Conservation (phyloP, 441 rosid genomes). For the Rhodomyrtus psidioides region DNA sequence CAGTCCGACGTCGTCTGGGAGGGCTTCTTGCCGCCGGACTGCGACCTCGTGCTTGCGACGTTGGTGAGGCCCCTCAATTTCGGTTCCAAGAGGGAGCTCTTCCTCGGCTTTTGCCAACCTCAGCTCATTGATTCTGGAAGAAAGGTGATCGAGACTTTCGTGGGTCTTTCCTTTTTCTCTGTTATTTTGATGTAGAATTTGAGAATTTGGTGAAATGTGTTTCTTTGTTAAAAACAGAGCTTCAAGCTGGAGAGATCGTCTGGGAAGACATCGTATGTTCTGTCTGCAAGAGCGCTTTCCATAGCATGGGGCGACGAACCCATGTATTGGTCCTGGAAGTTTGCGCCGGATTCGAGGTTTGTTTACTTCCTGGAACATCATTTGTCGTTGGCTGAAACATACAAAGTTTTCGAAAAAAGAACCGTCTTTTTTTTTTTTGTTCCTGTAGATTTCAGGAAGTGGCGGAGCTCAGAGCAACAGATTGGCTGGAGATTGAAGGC, state of each 20-base stretch:
- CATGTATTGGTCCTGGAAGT: not conserved
- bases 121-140: not conserved
- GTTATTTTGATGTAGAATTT: not conserved
- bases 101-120: not conserved
- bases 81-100: not conserved
- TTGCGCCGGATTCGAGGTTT: not conserved
- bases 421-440: not conserved
- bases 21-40: not conserved
- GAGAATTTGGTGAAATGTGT: not conserved
- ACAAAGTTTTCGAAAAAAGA: no score
- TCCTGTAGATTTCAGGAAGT: not conserved
- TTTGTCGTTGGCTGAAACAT: not conserved
- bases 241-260: not conserved
- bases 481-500: not conserved
- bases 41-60: not conserved
- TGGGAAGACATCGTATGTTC: not conserved
- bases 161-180: not conserved
- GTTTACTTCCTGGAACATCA: not conserved
- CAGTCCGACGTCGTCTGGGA: not conserved
- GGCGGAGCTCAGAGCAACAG: not conserved
- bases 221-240: not conserved
- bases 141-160: not conserved
- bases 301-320: not conserved
- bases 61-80: not conserved
- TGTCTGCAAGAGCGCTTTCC: not conserved